phyloP scores from a whole-genome alignment of 225 moss, liverwort and hornwort species.

The Marchantia paleacea region DNA sequence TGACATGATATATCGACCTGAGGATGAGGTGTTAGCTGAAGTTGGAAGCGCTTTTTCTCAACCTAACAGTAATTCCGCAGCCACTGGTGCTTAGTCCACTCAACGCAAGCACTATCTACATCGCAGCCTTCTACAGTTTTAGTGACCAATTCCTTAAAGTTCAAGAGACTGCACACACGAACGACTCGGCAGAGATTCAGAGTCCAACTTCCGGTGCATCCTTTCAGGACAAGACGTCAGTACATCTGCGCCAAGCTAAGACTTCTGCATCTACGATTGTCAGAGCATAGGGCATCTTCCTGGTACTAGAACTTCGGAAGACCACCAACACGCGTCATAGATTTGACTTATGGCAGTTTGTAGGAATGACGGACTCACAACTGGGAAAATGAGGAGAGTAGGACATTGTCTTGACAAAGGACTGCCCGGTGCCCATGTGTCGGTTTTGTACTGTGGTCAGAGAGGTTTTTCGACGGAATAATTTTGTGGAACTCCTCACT shows the following conservation, averaged over 20 bases:
- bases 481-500: too few relatives aligned
- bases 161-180: neutral
- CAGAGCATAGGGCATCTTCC: neutral
- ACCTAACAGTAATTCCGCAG: conserved; percentile 1
- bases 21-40: conserved; percentile 72
- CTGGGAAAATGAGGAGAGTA: neutral
- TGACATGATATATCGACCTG: conserved; percentile 76
- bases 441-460: neutral
- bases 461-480: neutral
- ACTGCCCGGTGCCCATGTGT: neutral
- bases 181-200: neutral
- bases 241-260: neutral
- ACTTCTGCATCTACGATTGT: neutral
- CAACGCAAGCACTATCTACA: neutral
- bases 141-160: neutral
- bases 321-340: neutral
- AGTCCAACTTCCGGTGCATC: neutral
- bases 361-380: neutral
- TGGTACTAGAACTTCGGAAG: neutral
- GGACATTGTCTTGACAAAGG: too few relatives aligned
- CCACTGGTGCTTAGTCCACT: conserved; percentile 2
- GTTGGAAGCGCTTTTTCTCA: conserved; percentile 35
- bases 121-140: neutral
- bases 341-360: neutral
- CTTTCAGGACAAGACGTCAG: neutral